Evolutionary conservation across 163 green algal species (phyloP), one percentile per base, ranked within the genome.

Genomic region (Scenedesmus sp.): DNA sequence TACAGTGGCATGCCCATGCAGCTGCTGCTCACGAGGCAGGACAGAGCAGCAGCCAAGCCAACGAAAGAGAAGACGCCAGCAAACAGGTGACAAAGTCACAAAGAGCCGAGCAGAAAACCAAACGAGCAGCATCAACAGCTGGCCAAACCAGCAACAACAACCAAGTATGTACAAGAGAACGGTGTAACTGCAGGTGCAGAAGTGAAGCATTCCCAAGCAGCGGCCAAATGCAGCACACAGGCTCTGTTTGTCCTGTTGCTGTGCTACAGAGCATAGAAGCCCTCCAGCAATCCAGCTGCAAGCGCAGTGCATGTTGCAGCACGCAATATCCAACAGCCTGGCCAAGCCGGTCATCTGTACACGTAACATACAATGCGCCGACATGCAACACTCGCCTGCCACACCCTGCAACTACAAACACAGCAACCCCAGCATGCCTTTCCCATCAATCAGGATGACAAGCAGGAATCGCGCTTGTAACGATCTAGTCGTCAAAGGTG

Each of bases 401-500:
- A 23, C 70, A 79, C 15, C 70, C 23, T 79, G 70, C 70, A 79
- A 52, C 1, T 6, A n/a, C 59, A 64, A 64, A 64, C 8, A 9
- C 9, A 64, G 9, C 59, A 46, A 16, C 4, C 23, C 23, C 70
- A 79, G 18, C 23, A 26, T 76, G 66, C 70, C 3, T 46, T 46
- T 46, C 34, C 34, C 34, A 46, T 46, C 34, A 46, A 46, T 46
- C 34, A 46, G 52, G 23, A 52, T 52, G 70, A 79, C 70, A 79
- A 52, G 23, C 34, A 46, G 23, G 15, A 52, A 79, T 46, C 5
- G 15, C 23, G 12, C 70, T 16, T 79, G 23, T 13, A 13, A 15
- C 23, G 23, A 23, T 6, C 79, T 46, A 92, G 64, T 92, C 88
- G 55, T 92, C 88, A 95, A 99, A 99, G 0, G 94, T 99, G 77